Base-by-base conservation (phyloP, 2,329 filamentous ascomycete genomes). In the Aspergillus awamori region DNA sequence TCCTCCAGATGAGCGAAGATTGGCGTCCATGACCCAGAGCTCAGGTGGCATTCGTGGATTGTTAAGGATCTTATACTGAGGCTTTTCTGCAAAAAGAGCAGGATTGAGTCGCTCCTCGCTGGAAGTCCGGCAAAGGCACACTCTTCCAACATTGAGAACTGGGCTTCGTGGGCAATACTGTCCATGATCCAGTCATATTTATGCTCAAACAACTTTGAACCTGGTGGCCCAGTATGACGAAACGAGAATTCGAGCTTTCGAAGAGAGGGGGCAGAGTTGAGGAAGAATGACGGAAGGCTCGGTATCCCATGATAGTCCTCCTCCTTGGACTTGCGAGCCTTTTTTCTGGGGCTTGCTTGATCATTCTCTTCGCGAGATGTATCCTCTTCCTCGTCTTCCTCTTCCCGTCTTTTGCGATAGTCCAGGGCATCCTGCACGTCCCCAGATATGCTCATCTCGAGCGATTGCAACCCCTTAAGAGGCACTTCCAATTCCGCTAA, bases 11-110 rank as follows among this genome's bases (percentile, higher is more conserved):
- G 6, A 47, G 33, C 10, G n/a, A 58, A 39, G n/a, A 60, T 56
- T 8, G 52, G 58, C 15, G 39, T 51, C 58, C 58, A 59, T 43
- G 58, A 59, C 2, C 58, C 52, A 17, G 28, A 10, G 20, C 39
- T 59, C 30, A 59, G 30, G 17, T 4, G n/a, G 49, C 58, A 54
- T 22, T 51, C 28, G 8, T 59, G 58, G 20, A 55, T 6, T 15
- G 15, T 55, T 15, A 59, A 33, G 1, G 52, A 55, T 13, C 33
- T 30, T 1, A 59, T 30, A 13, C 20, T 4, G 33, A 43, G 8
- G 43, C 54, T 30, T 7, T 55, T 58, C 30, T 43, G 24, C 5
- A 61, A 30, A 51, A 61, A 58, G 3, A 53, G 48, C 24, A 61
- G 49, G 26, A 61, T 52, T 2, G 59, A 57, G 11, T 53, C 39